These are phyloP conservation scores for Jacaranda mimosifolia DNA, from an alignment of 257 asterid genomes.

Conservation along the genomic window DNA sequence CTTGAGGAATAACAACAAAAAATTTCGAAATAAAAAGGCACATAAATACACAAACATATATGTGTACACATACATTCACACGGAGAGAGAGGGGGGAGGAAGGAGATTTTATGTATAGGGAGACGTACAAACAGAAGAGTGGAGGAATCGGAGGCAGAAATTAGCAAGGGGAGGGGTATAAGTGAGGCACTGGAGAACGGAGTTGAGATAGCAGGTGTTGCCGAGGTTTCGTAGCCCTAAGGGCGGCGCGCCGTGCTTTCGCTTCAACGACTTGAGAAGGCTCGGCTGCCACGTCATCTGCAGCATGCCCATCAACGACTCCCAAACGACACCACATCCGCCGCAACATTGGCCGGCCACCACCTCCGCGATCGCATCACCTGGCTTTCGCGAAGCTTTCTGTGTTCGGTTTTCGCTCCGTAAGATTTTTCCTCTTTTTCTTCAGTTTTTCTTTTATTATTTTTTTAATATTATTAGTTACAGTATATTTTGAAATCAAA, in stretches of 20 bases:
- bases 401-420: conserved; percentile 14
- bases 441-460: too few relatives aligned
- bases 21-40: conserved; percentile 4
- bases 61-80: not conserved
- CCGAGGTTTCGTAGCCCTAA: conserved; percentile 96
- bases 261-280: conserved; percentile 70
- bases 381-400: conserved; percentile 41
- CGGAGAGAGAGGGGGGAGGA: not conserved
- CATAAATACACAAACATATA: conserved; percentile 1
- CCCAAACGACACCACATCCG: conserved; percentile 50
- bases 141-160: conserved; percentile 87
- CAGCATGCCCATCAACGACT: conserved; percentile 82
- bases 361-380: conserved; percentile 68
- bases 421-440: conserved; percentile 1
- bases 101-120: not conserved
- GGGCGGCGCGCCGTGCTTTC: conserved; percentile 83
- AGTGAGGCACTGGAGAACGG: conserved; percentile 99
- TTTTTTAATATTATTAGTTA: not conserved
- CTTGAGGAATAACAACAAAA: conserved; percentile 12
- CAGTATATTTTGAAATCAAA: conserved; percentile 6
- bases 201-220: conserved; percentile 94
- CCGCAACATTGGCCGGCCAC: conserved; percentile 66
- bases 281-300: conserved; percentile 99
- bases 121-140: conserved; percentile 78
- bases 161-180: conserved; percentile 94